Percentiles rank a stretch among this genome's conserved stretches.
phyloP scores from a whole-genome alignment of 495 filamentous ascomycete genomes.

The Aspergillus egyptiacus region DNA sequence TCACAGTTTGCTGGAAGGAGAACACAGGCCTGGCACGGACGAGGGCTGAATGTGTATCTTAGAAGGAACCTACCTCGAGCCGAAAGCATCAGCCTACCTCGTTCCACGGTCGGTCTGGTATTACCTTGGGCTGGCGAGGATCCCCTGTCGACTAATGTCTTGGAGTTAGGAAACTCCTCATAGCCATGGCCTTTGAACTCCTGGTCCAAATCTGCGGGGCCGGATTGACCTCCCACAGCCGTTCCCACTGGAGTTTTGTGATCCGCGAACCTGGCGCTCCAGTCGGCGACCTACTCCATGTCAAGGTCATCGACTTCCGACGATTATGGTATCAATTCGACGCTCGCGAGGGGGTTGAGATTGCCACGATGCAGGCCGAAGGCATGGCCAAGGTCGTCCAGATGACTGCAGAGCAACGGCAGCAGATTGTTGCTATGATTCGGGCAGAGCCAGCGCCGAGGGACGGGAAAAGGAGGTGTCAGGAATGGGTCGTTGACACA shows the following conservation, averaged over 20 bases:
- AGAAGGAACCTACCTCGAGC: too few species aligned
- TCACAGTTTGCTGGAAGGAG: neutral
- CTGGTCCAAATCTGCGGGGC: conserved; percentile 4
- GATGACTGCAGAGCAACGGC: conserved; percentile 8
- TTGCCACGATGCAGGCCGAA: conserved; percentile 8
- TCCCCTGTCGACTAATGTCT: too few species aligned
- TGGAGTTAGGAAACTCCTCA: too few species aligned
- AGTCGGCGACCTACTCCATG: conserved; percentile 9
- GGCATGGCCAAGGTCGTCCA: conserved; percentile 13
- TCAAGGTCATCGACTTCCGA: conserved; percentile 2
- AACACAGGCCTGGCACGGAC: too few species aligned
- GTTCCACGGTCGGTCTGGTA: too few species aligned
- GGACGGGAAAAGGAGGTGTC: conserved; percentile 11
- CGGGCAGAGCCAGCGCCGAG: conserved; percentile 8
- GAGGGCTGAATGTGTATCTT: too few species aligned
- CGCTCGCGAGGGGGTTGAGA: conserved; percentile 4
- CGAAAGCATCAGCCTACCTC: too few species aligned
- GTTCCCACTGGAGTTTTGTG: conserved; percentile 9
- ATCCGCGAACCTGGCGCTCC: neutral
- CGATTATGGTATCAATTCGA: conserved; percentile 19
- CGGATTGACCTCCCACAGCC: neutral
- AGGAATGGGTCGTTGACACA: conserved; percentile 17
- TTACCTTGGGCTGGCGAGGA: too few species aligned
- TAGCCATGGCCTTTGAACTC: conserved; percentile 8
- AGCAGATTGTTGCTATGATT: conserved; percentile 5